Conservation (phyloP, 306 rosid species). For the Cicer cuneatum region DNA sequence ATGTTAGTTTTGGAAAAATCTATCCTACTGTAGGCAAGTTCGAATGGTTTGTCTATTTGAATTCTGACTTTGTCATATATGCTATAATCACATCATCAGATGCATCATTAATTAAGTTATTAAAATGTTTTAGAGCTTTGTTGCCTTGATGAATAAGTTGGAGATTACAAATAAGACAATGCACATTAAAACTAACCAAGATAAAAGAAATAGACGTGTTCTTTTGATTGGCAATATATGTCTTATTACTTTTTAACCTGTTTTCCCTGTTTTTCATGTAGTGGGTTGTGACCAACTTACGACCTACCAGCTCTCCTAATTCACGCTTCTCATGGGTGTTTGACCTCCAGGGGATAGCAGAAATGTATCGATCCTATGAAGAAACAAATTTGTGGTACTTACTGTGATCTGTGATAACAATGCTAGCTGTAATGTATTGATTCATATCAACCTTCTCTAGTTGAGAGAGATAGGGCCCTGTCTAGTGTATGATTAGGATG, state of each 20-base stretch:
- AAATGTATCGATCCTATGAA: constrained; percentile 91
- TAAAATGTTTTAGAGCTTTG: constrained; percentile 24
- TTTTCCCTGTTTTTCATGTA: constrained; percentile 45
- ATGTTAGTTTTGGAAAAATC: not conserved
- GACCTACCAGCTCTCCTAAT: constrained; percentile 59
- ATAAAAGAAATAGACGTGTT: constrained; percentile 20
- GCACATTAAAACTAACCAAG: constrained; percentile 28
- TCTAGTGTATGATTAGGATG: constrained; percentile 21
- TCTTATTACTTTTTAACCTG: not conserved
- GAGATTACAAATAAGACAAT: constrained; percentile 20
- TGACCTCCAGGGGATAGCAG: constrained; percentile 83
- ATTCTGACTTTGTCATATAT: constrained; percentile 18
- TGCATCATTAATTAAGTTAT: constrained; percentile 28
- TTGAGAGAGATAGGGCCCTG: constrained; percentile 14
- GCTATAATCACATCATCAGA: constrained; percentile 3
- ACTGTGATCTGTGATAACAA: constrained; percentile 31
- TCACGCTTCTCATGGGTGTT: constrained; percentile 79
- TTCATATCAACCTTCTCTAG: constrained; percentile 34
- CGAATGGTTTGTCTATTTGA: constrained; percentile 13
- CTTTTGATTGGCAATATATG: constrained; percentile 12
- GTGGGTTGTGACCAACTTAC: constrained; percentile 96
- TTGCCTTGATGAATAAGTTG: constrained; percentile 27
- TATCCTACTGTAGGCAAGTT: not conserved
- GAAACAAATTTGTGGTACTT: constrained; percentile 85
- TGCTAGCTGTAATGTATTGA: constrained; percentile 13